These are phyloP conservation scores for Colletotrichum costaricense DNA, from an alignment of 2,329 filamentous ascomycete genomes.

Conservation along the genomic window DNA sequence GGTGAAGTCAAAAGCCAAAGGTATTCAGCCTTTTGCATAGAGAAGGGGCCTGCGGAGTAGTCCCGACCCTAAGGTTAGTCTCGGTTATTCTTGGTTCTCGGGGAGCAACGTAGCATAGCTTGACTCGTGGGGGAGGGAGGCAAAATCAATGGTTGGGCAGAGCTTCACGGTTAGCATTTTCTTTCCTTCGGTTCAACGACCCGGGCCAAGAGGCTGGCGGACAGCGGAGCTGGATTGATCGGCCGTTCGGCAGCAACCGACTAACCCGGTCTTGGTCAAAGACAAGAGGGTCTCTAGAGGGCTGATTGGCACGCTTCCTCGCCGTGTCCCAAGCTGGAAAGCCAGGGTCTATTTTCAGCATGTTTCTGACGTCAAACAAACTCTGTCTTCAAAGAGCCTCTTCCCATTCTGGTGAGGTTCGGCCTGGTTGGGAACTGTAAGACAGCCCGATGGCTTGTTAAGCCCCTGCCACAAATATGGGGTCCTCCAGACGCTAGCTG, in stretches of 20 bases:
- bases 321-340: neutral
- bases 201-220: slow-evolving; percentile 13
- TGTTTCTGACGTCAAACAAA: slow-evolving; percentile 17
- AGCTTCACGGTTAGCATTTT: neutral
- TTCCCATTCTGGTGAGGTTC: neutral
- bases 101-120: neutral
- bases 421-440: neutral
- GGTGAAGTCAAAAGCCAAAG: neutral
- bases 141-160: neutral
- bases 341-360: slow-evolving; percentile 7
- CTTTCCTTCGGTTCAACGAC: neutral
- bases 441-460: neutral
- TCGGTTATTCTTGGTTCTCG: neutral
- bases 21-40: neutral
- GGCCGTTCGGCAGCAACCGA: slow-evolving; percentile 1
- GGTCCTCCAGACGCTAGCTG: slow-evolving; percentile 2
- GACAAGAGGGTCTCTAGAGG: neutral
- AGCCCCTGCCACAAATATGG: slow-evolving; percentile 22
- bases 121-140: neutral
- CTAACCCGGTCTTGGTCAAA: slow-evolving; percentile 3
- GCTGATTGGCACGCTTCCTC: slow-evolving; percentile 10
- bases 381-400: neutral
- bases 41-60: too few species aligned
- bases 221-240: slow-evolving; percentile 16
- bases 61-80: neutral